Evolutionary conservation across 2,329 filamentous ascomycete genomes (phyloP), one percentile per base, ranked within the genome.

Genomic region (Penicillium griseofulvum): DNA sequence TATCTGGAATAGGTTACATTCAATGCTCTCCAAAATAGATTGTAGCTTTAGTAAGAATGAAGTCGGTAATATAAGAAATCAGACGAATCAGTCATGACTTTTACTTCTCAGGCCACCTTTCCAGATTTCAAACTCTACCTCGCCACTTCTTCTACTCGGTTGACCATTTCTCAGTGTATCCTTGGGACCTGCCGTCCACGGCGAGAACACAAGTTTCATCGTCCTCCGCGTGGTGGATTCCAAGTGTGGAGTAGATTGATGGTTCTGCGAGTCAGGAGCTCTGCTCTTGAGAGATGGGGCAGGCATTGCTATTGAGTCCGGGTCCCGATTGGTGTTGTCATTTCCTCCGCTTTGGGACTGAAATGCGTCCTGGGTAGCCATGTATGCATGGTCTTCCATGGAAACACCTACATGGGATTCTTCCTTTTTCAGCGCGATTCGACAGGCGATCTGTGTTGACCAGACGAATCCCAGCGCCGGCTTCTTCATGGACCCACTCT

Each of bases 161-260:
- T 38, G 26, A 83, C 84, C 8, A 76, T 77, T 1, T 75, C 66
- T 50, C 80, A 59, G 11, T 80, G 76, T 49, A n/a, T 80, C 70
- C 16, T 82, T 77, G 58, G 78, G 78, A 1, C 80, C 81, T 2
- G 77, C 74, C 4, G 83, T 83, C 82, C 95, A 94, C 1, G 89
- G 83, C 46, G 91, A 88, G 77, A 96, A 97, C 1, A 96, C 93
- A 9, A 97, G 83, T 72, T 92, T 95, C 80, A 96, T 86, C 79
- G 85, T 90, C 55, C 93, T 80, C 60, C 82, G 82, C 85, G 89
- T 69, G 38, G 57, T 54, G 16, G 52, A 50, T 11, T 61, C 46
- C 4, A 45, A 44, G 22, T 56, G 52, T 4, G 17, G n/a, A 33
- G 3, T 9, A 31, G 43, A 3, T 19, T 43, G 47, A 17, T 38